A percentile compares a stretch with the other conserved stretches of the same genome.
Evolutionary conservation across 805 yeast species (phyloP).

Genomic region (Kurtzmaniella cleridarum): DNA sequence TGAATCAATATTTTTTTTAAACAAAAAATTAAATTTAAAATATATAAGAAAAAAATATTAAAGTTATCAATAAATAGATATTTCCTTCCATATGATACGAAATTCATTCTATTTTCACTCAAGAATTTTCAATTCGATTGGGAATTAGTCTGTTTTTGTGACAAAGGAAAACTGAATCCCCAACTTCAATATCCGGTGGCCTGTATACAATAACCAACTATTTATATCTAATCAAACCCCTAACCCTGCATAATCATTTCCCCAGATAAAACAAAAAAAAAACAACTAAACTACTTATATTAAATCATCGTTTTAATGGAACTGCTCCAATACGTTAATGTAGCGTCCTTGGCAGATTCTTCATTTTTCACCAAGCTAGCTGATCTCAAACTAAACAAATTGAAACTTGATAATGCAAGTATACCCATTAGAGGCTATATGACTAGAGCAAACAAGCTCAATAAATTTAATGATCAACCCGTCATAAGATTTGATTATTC

Average conservation of each 20-base stretch:
- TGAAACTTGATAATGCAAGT: slow-evolving; percentile 54
- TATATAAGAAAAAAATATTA: too few relatives aligned
- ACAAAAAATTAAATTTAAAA: too few relatives aligned
- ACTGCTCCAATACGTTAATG: slow-evolving; percentile 38
- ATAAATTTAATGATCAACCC: slow-evolving; percentile 31
- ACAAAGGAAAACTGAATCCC: too few relatives aligned
- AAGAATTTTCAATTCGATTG: too few relatives aligned
- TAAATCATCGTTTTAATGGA: slow-evolving; percentile 1
- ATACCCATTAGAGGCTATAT: slow-evolving; percentile 41
- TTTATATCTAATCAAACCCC: background rate
- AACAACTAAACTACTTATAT: too few relatives aligned
- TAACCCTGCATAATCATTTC: slow-evolving; percentile 1
- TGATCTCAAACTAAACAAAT: slow-evolving; percentile 64
- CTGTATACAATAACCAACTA: background rate
- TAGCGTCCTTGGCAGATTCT: slow-evolving; percentile 76
- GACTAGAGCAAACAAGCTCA: slow-evolving; percentile 28
- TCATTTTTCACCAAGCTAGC: slow-evolving; percentile 79
- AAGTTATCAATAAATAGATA: too few relatives aligned
- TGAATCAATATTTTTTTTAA: too few relatives aligned
- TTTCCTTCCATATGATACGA: too few relatives aligned
- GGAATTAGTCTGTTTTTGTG: too few relatives aligned
- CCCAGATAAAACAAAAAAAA: too few relatives aligned
- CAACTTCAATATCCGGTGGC: too few relatives aligned
- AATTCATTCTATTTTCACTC: too few relatives aligned
- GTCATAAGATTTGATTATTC: slow-evolving; percentile 28